phyloP scores from a whole-genome alignment of 345 rosid species.

The Citrus cavaleriei region DNA sequence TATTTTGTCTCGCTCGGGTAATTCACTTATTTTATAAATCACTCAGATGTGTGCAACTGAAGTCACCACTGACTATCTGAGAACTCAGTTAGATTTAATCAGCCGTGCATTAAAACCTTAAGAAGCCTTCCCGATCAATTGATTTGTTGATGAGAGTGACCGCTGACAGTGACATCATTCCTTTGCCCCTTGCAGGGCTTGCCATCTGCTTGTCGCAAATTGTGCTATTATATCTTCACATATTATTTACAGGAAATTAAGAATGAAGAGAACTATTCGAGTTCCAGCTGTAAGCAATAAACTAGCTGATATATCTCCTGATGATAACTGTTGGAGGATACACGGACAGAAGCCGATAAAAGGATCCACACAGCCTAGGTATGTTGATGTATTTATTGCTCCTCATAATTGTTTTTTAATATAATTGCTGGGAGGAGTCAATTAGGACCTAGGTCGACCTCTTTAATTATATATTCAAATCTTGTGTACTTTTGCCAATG shows the following conservation, averaged over 20 bases:
- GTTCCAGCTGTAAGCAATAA: slow-evolving; percentile 32
- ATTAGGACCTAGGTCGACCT: not conserved
- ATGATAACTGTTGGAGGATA: slow-evolving; percentile 36
- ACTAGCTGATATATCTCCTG: slow-evolving; percentile 30
- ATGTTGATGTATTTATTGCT: not conserved
- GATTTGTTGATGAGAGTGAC: not conserved
- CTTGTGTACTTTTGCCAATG: no score
- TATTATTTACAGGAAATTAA: slow-evolving; percentile 16
- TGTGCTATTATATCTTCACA: not conserved
- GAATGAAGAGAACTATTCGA: slow-evolving; percentile 24
- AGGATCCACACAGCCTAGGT: slow-evolving; percentile 45
- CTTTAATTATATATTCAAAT: not conserved
- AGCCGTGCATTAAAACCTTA: not conserved
- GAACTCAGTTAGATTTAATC: slow-evolving; percentile 5
- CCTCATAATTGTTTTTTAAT: not conserved
- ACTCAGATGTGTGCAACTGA: slow-evolving; percentile 3
- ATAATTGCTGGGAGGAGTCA: not conserved
- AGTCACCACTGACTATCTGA: slow-evolving; percentile 9
- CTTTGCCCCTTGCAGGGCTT: not conserved
- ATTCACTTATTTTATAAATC: not conserved
- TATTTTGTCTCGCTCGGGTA: not conserved
- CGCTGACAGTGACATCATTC: not conserved
- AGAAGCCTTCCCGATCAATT: not conserved
- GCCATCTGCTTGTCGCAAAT: not conserved
- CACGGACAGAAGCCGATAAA: slow-evolving; percentile 40